Conservation (phyloP, 805 yeast genomes). For the Pichia exigua region DNA sequence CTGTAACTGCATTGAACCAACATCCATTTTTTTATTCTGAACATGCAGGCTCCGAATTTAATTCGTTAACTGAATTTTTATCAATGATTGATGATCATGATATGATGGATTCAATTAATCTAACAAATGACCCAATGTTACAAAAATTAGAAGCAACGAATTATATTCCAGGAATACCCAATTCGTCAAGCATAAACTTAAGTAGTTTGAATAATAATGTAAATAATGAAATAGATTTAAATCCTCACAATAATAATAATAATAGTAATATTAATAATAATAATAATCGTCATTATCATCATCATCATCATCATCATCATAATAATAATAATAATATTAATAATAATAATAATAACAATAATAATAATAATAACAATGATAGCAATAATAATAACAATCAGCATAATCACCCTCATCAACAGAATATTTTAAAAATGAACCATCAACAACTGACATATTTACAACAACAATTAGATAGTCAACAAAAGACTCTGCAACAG, state of each 20-base stretch:
- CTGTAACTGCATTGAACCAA: slow-evolving; percentile 34
- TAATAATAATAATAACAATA: too few species aligned
- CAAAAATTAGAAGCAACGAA: slow-evolving; percentile 27
- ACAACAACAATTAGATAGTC: slow-evolving; percentile 9
- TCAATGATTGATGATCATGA: slow-evolving; percentile 87
- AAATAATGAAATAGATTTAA: background rate
- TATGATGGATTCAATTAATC: slow-evolving; percentile 38
- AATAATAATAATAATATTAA: too few species aligned
- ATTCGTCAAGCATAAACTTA: slow-evolving; percentile 1
- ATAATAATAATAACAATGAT: too few species aligned
- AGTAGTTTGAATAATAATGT: slow-evolving; percentile 13
- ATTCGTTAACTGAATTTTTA: slow-evolving; percentile 80
- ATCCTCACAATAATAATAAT: background rate
- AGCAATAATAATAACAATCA: too few species aligned
- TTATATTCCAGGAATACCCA: background rate
- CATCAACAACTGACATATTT: slow-evolving; percentile 7
- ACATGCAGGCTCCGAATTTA: slow-evolving; percentile 88
- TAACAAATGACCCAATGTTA: slow-evolving; percentile 30
- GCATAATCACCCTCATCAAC: background rate
- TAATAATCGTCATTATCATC: slow-evolving; percentile 1
- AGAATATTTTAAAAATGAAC: background rate
- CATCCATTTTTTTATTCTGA: slow-evolving; percentile 82
- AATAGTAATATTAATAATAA: too few species aligned
- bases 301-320: slow-evolving; percentile 10
- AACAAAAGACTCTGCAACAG: background rate